Conservation (phyloP, 495 filamentous ascomycete species). For the Aspergillus kassunensis region DNA sequence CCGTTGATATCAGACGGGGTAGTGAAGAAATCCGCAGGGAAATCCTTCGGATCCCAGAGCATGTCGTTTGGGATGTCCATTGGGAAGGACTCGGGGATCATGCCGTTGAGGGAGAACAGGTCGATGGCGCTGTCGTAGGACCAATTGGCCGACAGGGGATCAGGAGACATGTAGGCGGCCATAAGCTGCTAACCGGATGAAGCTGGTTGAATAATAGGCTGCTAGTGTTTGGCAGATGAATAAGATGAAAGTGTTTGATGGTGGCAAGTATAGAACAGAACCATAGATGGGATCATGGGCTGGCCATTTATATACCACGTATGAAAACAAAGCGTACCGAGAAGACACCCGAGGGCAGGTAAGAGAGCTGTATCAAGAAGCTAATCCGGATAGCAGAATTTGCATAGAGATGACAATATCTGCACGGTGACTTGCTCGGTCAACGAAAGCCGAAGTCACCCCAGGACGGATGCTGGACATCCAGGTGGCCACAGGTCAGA, state of each 20-base stretch:
- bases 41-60: conserved; percentile 34
- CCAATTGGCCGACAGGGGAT: conserved; percentile 42
- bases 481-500: conserved; percentile 1
- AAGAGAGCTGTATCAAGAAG: no score
- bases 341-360: neutral
- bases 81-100: conserved; percentile 32
- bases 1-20: conserved; percentile 33
- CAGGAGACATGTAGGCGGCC: conserved; percentile 21
- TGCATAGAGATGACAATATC: conserved; percentile 4
- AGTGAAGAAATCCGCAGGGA: conserved; percentile 33
- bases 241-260: neutral
- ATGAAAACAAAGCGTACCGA: neutral
- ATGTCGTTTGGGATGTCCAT: conserved; percentile 36
- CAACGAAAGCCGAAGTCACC: conserved; percentile 8
- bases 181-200: neutral
- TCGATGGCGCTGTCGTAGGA: conserved; percentile 41
- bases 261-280: neutral
- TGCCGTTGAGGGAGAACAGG: conserved; percentile 36
- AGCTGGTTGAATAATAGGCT: neutral
- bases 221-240: neutral
- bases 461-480: conserved; percentile 7
- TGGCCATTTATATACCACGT: neutral
- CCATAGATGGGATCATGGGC: neutral
- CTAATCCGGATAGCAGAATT: neutral
- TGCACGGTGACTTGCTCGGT: conserved; percentile 5